Evolutionary conservation across 1,139 yeast species (phyloP).

Genomic region (Lodderomyces elongisporus): DNA sequence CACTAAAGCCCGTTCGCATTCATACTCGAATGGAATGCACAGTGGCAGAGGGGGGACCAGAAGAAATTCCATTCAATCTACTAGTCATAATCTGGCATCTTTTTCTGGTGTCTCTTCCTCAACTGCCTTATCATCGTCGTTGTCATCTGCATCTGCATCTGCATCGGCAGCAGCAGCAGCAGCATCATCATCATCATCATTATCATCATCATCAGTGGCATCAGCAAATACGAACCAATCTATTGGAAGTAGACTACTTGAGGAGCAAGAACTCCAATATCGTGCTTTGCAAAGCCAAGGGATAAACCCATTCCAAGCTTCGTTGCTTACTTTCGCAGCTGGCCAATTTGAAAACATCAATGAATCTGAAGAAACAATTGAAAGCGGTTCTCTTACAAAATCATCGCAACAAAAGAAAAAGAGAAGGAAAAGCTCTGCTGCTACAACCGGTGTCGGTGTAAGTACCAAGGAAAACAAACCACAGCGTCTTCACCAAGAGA

Average conservation of each 20-base stretch:
- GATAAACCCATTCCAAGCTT: slow-evolving; percentile 6
- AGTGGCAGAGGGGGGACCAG: slow-evolving; percentile 7
- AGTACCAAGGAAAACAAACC: too few relatives aligned
- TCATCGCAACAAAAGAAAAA: slow-evolving; percentile 7
- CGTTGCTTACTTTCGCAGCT: slow-evolving; percentile 8
- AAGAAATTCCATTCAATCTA: slow-evolving; percentile 10
- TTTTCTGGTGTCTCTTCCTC: too few relatives aligned
- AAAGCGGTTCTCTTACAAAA: background rate
- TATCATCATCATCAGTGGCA: too few relatives aligned
- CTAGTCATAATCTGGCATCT: slow-evolving; percentile 5
- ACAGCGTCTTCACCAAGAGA: background rate
- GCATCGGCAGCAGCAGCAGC: background rate
- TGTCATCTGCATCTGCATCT: background rate
- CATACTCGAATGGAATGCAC: slow-evolving; percentile 10
- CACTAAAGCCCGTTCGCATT: slow-evolving; percentile 7
- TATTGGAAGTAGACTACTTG: too few relatives aligned
- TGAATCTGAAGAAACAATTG: slow-evolving; percentile 4
- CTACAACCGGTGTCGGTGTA: too few relatives aligned
- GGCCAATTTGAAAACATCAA: slow-evolving; percentile 9
- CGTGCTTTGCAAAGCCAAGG: background rate
- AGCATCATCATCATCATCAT: background rate
- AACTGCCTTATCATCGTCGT: too few relatives aligned
- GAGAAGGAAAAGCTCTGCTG: slow-evolving; percentile 11
- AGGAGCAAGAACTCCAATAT: background rate
- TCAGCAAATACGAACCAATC: too few relatives aligned